Percentiles rank a stretch among this genome's conserved stretches.
phyloP scores from a whole-genome alignment of 306 rosid species.

The Cicer judaicum region DNA sequence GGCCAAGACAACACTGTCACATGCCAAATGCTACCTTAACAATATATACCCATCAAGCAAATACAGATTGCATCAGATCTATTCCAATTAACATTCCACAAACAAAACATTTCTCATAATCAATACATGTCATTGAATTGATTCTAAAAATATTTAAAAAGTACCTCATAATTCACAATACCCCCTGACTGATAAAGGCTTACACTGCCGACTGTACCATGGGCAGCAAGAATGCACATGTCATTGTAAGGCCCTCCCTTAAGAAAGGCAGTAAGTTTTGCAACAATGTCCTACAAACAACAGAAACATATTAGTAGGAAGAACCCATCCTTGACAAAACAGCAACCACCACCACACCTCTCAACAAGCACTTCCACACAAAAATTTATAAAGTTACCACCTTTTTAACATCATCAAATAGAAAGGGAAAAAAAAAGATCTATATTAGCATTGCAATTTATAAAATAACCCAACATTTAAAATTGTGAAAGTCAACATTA shows the following conservation, averaged over 20 bases:
- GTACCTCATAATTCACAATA: constrained; percentile 68
- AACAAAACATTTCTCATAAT: neutral
- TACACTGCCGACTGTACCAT: constrained; percentile 69
- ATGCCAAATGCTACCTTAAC: neutral
- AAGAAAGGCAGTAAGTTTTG: constrained; percentile 61
- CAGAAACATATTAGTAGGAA: constrained; percentile 22
- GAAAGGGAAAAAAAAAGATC: neutral
- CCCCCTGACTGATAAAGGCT: constrained; percentile 67
- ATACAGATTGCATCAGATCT: constrained; percentile 14
- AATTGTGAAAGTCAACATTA: too few species aligned
- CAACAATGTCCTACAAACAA: constrained; percentile 71
- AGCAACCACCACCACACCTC: neutral
- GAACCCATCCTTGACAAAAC: neutral
- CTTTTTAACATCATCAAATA: neutral
- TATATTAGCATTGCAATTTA: too few species aligned
- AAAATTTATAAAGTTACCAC: neutral
- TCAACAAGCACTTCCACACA: neutral
- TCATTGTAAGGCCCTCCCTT: constrained; percentile 68
- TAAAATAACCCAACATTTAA: too few species aligned
- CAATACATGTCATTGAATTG: neutral
- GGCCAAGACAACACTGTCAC: neutral
- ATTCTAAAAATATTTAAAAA: constrained; percentile 28
- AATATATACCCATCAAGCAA: constrained; percentile 19
- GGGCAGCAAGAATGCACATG: constrained; percentile 71
- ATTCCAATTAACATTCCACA: neutral